Percentiles rank a stretch among this genome's conserved stretches.
Evolutionary conservation across 164 flowering plant genomes (phyloP).

Genomic region (Magnolia sinica): DNA sequence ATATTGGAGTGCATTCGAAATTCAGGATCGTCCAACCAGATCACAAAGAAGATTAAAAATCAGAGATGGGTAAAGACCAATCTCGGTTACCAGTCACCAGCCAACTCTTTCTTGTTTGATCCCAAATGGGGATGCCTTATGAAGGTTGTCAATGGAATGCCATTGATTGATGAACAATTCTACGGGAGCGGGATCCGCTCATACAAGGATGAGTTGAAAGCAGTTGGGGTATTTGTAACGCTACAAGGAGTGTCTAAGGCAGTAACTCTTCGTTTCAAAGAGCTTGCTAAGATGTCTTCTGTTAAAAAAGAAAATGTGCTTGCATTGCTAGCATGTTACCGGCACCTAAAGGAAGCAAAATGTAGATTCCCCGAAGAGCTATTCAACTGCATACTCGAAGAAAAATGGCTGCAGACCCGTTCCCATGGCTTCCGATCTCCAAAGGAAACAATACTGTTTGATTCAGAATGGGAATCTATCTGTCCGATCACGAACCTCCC

Average conservation of each 20-base stretch:
- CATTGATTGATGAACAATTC: slow-evolving; percentile 33
- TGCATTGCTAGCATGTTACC: slow-evolving; percentile 40
- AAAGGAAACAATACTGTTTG: slow-evolving; percentile 38
- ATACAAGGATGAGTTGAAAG: slow-evolving; percentile 31
- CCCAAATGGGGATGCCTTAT: slow-evolving; percentile 56
- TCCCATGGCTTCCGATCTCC: slow-evolving; percentile 44
- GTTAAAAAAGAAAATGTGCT: slow-evolving; percentile 32
- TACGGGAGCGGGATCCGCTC: slow-evolving; percentile 34
- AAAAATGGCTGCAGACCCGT: slow-evolving; percentile 58
- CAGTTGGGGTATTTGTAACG: slow-evolving; percentile 40
- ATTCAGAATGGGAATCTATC: slow-evolving; percentile 22
- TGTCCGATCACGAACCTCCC: slow-evolving; percentile 25
- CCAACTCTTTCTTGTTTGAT: slow-evolving; percentile 41
- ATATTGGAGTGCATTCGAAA: slow-evolving; percentile 37
- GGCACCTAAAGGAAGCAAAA: slow-evolving; percentile 21
- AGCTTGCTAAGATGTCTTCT: slow-evolving; percentile 22
- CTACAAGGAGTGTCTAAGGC: slow-evolving; percentile 46
- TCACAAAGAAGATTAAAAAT: slow-evolving; percentile 22
- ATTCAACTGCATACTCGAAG: slow-evolving; percentile 27
- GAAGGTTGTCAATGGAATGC: slow-evolving; percentile 35
- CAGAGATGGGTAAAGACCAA: slow-evolving; percentile 40
- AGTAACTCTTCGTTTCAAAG: slow-evolving; percentile 35
- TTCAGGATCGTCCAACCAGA: slow-evolving; percentile 9
- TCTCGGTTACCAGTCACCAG: slow-evolving; percentile 37
- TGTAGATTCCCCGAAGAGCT: slow-evolving; percentile 31